Conservation (phyloP, 1,139 yeast genomes). For the Pneumocystis wakefieldiae region DNA sequence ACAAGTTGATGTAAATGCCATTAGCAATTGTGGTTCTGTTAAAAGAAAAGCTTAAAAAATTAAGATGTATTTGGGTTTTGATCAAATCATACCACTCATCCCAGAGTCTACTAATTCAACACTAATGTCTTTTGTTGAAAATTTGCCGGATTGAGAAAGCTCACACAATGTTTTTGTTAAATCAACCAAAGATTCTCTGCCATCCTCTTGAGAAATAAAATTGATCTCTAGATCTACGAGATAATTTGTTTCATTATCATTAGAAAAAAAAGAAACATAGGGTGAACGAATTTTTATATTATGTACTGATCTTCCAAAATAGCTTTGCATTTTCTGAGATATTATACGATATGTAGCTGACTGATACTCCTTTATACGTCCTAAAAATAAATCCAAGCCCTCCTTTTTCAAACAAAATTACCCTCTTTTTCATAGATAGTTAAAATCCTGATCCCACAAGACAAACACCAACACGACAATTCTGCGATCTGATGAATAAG, state of each 20-base stretch:
- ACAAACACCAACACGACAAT: constrained; percentile 70
- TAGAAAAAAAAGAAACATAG: neutral
- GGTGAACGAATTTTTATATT: constrained; percentile 1
- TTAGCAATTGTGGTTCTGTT: constrained; percentile 74
- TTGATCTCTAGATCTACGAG: constrained; percentile 41
- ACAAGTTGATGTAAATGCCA: constrained; percentile 70
- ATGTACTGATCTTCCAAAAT: constrained; percentile 48
- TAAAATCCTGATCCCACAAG: constrained; percentile 62
- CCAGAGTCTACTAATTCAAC: constrained; percentile 63
- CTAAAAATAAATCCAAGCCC: constrained; percentile 3
- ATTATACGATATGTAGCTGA: constrained; percentile 47
- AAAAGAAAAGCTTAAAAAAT: constrained; percentile 46
- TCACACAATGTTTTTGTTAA: constrained; percentile 77
- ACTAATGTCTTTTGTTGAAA: constrained; percentile 54
- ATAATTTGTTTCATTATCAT: neutral
- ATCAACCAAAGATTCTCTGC: constrained; percentile 79
- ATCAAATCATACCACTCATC: constrained; percentile 21
- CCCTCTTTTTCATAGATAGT: constrained; percentile 75
- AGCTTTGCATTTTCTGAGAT: constrained; percentile 44
- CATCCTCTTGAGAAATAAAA: constrained; percentile 62
- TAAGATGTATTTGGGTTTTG: constrained; percentile 11
- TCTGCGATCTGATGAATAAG: constrained; percentile 64
- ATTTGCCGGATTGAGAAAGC: constrained; percentile 46
- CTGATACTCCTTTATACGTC: constrained; percentile 22
- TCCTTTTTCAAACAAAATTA: constrained; percentile 9